Base-by-base conservation (phyloP, 441 rosid genomes). In the Erodium moschatum region DNA sequence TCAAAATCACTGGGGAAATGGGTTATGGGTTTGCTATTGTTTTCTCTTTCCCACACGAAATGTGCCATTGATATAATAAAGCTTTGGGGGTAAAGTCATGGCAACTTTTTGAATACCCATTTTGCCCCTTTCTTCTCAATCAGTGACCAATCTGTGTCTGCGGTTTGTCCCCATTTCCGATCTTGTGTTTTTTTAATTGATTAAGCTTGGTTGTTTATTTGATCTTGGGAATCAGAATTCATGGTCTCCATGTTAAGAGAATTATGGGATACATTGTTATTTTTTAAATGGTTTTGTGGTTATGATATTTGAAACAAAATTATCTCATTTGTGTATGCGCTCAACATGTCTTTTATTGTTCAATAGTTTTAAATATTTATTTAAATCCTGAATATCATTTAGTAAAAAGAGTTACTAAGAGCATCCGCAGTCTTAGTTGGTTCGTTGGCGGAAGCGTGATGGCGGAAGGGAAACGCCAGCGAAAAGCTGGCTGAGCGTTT, bases 51-150 rank as follows among this genome's bases (percentile, higher is more conserved):
- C 58, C 58, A 67, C 72, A 48, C 71, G 65, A 73, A 66, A 35
- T 5, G 58, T 50, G 19, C 6, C 50, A 61, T 31, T 40, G 40
- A 58, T 70, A 65, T 50, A 68, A 66, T 69, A 11, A 20, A 33
- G 7, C 54, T 13, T 12, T 10, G 50, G 16, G 67, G 20, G 67
- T 64, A 61, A 67, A 65, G 80, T 71, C 76, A 62, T 16, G 65
- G 38, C 75, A 67, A 48, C 67, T 67, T 21, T 0, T 16, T 0
- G 48, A 63, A 33, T 80, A 31, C 83, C 83, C 11, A 75, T 50
- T 67, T 67, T 79, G 70, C 82, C 87, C 81, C 72, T 72, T 0
- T 5, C 3, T 13, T 8, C 33, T 58, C 21, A 12, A 48, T 48
- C 16, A 48, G 16, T 48, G 54, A 12, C 54, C 54, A 29, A 29